Evolutionary conservation across 108 stramenopile species (phyloP).

Genomic region (Nitzschia sp.): DNA sequence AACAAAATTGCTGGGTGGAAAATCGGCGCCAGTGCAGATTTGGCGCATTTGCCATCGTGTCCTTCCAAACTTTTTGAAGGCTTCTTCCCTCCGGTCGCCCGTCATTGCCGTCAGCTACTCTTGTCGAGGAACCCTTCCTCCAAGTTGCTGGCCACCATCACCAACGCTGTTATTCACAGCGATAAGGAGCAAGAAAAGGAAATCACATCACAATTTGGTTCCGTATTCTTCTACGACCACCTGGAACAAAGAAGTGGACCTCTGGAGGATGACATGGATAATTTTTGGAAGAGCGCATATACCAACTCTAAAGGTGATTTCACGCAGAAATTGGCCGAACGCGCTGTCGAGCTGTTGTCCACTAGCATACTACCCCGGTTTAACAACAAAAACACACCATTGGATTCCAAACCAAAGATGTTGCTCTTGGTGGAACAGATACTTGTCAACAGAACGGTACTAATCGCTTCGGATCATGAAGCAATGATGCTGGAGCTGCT

Average conservation of each 20-base stretch:
- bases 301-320: too few species aligned
- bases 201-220: constrained; percentile 12
- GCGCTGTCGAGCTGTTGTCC: not conserved
- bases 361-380: constrained; percentile 3
- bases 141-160: constrained; percentile 21
- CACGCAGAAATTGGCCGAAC: not conserved
- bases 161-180: constrained; percentile 10
- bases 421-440: not conserved
- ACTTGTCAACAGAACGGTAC: not conserved
- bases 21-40: not conserved
- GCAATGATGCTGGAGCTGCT: not conserved
- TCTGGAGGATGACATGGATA: constrained; percentile 30
- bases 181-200: not conserved
- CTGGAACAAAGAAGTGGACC: not conserved
- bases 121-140: not conserved
- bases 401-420: not conserved
- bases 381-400: not conserved
- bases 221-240: constrained; percentile 6
- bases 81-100: not conserved
- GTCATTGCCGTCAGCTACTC: constrained; percentile 12
- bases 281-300: not conserved
- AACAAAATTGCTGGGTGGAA: not conserved
- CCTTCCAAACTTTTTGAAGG: constrained; percentile 3
- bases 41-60: not conserved
- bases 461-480: not conserved